Evolutionary conservation across 495 filamentous ascomycete genomes (phyloP).

Genomic region (Chaetomium tenue): DNA sequence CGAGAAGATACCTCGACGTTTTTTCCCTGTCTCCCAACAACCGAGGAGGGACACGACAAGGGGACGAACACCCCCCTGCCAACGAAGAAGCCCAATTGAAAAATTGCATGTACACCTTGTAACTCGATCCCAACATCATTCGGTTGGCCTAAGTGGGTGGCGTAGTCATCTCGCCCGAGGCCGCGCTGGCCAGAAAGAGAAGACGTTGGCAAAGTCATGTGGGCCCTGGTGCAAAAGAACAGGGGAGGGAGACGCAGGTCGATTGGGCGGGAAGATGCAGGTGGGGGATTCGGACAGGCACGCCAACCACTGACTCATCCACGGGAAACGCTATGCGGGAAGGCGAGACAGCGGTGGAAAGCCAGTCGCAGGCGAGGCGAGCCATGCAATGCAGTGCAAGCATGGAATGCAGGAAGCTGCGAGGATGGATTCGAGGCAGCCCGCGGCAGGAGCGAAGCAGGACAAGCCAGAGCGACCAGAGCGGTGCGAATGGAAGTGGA

Average conservation of each 20-base stretch:
- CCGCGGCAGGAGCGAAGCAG: neutral
- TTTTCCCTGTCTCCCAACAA: neutral
- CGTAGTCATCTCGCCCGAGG: conserved; percentile 18
- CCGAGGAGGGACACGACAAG: conserved; percentile 7
- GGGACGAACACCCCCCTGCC: conserved; percentile 11
- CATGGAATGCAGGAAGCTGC: conserved; percentile 3
- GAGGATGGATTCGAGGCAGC: conserved; percentile 13
- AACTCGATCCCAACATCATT: neutral
- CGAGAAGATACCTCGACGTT: conserved; percentile 18
- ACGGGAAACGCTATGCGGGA: conserved; percentile 7
- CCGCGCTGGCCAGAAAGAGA: conserved; percentile 14
- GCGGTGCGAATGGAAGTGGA: neutral
- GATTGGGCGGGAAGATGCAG: conserved; percentile 28
- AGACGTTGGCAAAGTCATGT: conserved; percentile 25
- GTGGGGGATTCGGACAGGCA: conserved; percentile 18
- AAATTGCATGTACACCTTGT: conserved; percentile 8
- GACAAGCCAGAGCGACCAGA: neutral
- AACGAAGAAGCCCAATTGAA: neutral
- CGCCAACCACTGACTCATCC: conserved; percentile 18
- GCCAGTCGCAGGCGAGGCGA: conserved; percentile 18
- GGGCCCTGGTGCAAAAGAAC: conserved; percentile 12
- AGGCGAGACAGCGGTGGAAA: conserved; percentile 8
- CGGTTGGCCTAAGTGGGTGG: conserved; percentile 21
- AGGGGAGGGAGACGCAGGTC: conserved; percentile 14
- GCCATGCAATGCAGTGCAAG: conserved; percentile 6